Conservation (phyloP, 495 filamentous ascomycete genomes). For the Annulohypoxylon bovei region DNA sequence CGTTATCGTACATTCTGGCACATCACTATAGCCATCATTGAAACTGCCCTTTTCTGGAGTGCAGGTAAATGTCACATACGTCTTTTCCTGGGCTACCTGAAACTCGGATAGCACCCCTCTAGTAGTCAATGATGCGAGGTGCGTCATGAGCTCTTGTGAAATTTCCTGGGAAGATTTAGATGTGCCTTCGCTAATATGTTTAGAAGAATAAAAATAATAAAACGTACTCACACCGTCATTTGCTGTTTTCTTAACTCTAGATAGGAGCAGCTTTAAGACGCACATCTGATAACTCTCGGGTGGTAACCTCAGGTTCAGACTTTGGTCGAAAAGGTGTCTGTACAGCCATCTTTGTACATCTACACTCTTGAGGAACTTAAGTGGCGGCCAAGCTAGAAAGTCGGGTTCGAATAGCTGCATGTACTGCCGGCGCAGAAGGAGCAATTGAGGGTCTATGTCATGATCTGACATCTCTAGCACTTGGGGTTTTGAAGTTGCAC, state of each 20-base stretch:
- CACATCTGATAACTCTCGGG: slow-evolving; percentile 71
- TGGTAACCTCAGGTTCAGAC: slow-evolving; percentile 59
- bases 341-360: slow-evolving; percentile 69
- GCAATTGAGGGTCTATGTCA: slow-evolving; percentile 45
- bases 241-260: slow-evolving; percentile 69
- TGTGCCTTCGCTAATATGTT: background rate
- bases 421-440: slow-evolving; percentile 69
- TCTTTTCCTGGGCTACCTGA: slow-evolving; percentile 67
- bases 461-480: slow-evolving; percentile 16
- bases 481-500: background rate
- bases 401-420: slow-evolving; percentile 66
- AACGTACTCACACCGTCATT: slow-evolving; percentile 74
- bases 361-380: slow-evolving; percentile 60
- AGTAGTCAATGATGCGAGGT: slow-evolving; percentile 63
- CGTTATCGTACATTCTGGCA: slow-evolving; percentile 51
- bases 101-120: slow-evolving; percentile 64
- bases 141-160: slow-evolving; percentile 68
- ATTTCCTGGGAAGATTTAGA: slow-evolving; percentile 63
- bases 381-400: slow-evolving; percentile 65
- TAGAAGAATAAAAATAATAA: slow-evolving; percentile 1
- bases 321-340: slow-evolving; percentile 66
- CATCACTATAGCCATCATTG: slow-evolving; percentile 15
- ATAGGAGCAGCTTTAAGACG: slow-evolving; percentile 70
- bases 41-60: slow-evolving; percentile 21
- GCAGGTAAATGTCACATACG: slow-evolving; percentile 73